Evolutionary conservation across 1,139 yeast genomes (phyloP).

Genomic region (Ogataea hybrid): DNA sequence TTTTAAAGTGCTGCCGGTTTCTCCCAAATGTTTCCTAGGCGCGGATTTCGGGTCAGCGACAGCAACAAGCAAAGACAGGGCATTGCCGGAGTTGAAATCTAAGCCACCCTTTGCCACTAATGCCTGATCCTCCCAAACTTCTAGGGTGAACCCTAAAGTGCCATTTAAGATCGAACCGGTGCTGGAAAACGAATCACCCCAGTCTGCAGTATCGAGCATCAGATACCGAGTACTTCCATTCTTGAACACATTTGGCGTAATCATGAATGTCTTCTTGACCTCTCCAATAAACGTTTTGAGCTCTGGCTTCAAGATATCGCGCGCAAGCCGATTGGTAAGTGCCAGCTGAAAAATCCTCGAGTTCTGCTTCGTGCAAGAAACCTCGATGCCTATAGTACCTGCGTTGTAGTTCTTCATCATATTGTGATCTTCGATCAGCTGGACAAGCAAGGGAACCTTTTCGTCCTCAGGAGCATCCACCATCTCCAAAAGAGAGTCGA

Average conservation of each 20-base stretch:
- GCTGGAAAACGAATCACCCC: slow-evolving; percentile 2
- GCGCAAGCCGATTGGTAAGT: slow-evolving; percentile 5
- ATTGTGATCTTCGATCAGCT: slow-evolving; percentile 15
- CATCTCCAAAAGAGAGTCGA: slow-evolving; percentile 15
- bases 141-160: neutral
- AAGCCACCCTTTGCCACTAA: neutral
- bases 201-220: slow-evolving; percentile 9
- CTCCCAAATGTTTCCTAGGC: neutral
- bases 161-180: neutral
- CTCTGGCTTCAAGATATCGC: slow-evolving; percentile 9
- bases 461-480: slow-evolving; percentile 8
- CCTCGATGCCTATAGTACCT: neutral
- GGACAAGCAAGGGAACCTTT: slow-evolving; percentile 11
- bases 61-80: neutral
- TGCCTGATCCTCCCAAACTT: neutral
- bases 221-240: slow-evolving; percentile 2
- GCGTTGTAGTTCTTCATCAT: slow-evolving; percentile 5
- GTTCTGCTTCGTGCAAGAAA: slow-evolving; percentile 1
- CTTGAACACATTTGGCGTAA: slow-evolving; percentile 15
- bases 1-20: neutral
- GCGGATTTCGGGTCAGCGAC: neutral
- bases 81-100: neutral
- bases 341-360: slow-evolving; percentile 5
- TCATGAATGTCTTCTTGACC: neutral
- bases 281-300: slow-evolving; percentile 6